Evolutionary conservation across 192 early-diverging fungal genomes (phyloP).

Genomic region (Backusella mclennaniae): DNA sequence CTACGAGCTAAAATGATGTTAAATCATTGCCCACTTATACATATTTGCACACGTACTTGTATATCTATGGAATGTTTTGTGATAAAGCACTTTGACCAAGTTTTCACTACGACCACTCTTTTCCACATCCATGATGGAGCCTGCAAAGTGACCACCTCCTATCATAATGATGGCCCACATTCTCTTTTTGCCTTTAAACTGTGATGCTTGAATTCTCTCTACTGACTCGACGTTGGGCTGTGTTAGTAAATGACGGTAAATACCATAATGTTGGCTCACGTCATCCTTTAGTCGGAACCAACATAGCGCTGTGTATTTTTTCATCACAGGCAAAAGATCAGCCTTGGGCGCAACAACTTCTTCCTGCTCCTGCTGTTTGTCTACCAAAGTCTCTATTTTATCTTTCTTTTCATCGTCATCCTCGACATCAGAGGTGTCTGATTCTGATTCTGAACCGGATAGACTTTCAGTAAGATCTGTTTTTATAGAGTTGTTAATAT

Average conservation of each 20-base stretch:
- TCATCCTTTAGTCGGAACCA: slow-evolving; percentile 34
- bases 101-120: slow-evolving; percentile 36
- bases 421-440: slow-evolving; percentile 21
- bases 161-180: slow-evolving; percentile 81
- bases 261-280: slow-evolving; percentile 38
- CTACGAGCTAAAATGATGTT: slow-evolving; percentile 55
- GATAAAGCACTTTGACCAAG: slow-evolving; percentile 56
- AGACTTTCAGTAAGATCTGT: slow-evolving; percentile 44
- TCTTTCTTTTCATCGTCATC: slow-evolving; percentile 12
- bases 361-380: slow-evolving; percentile 13
- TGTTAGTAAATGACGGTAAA: slow-evolving; percentile 42
- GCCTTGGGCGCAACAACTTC: neutral
- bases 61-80: slow-evolving; percentile 96
- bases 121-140: slow-evolving; percentile 75
- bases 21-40: neutral
- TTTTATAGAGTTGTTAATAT: neutral
- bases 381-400: neutral
- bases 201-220: neutral
- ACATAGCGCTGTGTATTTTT: slow-evolving; percentile 24
- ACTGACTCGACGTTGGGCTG: neutral
- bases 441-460: slow-evolving; percentile 46
- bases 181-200: slow-evolving; percentile 22
- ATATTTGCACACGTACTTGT: slow-evolving; percentile 61
- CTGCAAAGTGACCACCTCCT: slow-evolving; percentile 91
- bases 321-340: neutral